phyloP scores from a whole-genome alignment of 805 yeast species.

The Pichia cephalocereana region DNA sequence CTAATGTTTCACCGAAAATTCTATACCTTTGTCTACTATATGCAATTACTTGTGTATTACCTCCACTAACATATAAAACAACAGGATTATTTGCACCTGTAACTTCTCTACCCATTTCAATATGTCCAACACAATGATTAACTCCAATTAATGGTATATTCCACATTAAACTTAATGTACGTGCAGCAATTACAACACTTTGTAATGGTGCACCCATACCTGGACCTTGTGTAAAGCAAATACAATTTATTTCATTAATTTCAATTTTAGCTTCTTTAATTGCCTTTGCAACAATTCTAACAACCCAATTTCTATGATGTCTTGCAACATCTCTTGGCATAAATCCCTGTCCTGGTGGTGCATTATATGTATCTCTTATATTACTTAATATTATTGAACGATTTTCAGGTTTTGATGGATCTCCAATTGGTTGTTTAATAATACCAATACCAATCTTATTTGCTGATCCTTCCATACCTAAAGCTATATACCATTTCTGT shows the following conservation, averaged over 20 bases:
- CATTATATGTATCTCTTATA: slow-evolving; percentile 85
- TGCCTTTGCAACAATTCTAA: slow-evolving; percentile 61
- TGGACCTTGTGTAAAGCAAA: slow-evolving; percentile 96
- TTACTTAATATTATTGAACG: slow-evolving; percentile 71
- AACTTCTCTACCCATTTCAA: slow-evolving; percentile 98
- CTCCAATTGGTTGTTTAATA: slow-evolving; percentile 61
- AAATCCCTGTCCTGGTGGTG: slow-evolving; percentile 99
- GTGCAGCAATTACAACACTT: slow-evolving; percentile 84
- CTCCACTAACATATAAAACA: slow-evolving; percentile 94
- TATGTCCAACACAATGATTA: slow-evolving; percentile 96
- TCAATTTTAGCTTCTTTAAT: slow-evolving; percentile 49
- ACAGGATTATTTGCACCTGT: slow-evolving; percentile 98
- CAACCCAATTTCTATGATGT: slow-evolving; percentile 94
- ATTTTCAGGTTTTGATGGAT: slow-evolving; percentile 40
- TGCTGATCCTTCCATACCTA: slow-evolving; percentile 96
- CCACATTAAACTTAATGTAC: slow-evolving; percentile 78
- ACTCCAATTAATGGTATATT: slow-evolving; percentile 83
- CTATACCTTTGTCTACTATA: slow-evolving; percentile 89
- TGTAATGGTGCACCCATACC: slow-evolving; percentile 99
- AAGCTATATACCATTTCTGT: slow-evolving; percentile 49
- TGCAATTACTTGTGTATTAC: slow-evolving; percentile 97
- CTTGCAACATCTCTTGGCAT: slow-evolving; percentile 94
- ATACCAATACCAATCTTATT: slow-evolving; percentile 94
- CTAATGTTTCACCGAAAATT: slow-evolving; percentile 98
- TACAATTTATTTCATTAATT: slow-evolving; percentile 52